Conservation (phyloP, 768 basidiomycete species). For the Rhodotorula sphaerocarpa region DNA sequence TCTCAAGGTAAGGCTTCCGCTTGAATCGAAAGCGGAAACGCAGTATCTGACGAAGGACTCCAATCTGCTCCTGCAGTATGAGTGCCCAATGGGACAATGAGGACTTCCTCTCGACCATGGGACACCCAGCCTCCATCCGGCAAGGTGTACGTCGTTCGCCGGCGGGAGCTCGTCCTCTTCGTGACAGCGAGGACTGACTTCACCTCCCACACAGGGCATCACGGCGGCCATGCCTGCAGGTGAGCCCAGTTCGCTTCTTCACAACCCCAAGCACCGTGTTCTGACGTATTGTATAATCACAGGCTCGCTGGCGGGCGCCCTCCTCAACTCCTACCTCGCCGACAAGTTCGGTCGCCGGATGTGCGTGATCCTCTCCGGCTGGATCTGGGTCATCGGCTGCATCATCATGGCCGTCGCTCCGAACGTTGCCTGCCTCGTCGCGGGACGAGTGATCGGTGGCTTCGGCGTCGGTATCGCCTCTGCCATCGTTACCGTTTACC, state of each 20-base stretch:
- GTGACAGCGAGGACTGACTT: no score
- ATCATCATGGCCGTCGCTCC: slow-evolving; percentile 3
- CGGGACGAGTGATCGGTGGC: slow-evolving; percentile 19
- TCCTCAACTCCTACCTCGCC: slow-evolving; percentile 18
- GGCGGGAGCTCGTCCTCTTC: no score
- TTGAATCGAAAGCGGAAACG: no score
- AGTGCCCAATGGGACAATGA: no score
- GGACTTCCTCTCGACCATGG: no score
- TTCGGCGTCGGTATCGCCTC: slow-evolving; percentile 7
- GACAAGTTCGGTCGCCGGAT: slow-evolving; percentile 22
- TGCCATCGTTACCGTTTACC: slow-evolving; percentile 20
- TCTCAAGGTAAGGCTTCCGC: no score
- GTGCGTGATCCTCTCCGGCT: slow-evolving; percentile 12
- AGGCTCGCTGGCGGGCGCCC: slow-evolving; percentile 18
- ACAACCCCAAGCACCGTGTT: no score
- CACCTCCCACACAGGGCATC: slow-evolving; percentile 22
- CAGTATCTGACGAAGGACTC: no score
- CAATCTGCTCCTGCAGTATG: no score
- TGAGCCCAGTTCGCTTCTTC: no score
- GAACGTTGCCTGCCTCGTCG: slow-evolving; percentile 16
- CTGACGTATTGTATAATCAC: no score
- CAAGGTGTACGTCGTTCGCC: background rate
- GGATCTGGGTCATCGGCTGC: slow-evolving; percentile 23
- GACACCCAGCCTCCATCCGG: slow-evolving; percentile 10
- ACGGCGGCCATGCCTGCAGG: slow-evolving; percentile 19